These are phyloP conservation scores for Tolypocladium ovalisporum DNA, from an alignment of 2,329 filamentous ascomycete species.

Conservation along the genomic window DNA sequence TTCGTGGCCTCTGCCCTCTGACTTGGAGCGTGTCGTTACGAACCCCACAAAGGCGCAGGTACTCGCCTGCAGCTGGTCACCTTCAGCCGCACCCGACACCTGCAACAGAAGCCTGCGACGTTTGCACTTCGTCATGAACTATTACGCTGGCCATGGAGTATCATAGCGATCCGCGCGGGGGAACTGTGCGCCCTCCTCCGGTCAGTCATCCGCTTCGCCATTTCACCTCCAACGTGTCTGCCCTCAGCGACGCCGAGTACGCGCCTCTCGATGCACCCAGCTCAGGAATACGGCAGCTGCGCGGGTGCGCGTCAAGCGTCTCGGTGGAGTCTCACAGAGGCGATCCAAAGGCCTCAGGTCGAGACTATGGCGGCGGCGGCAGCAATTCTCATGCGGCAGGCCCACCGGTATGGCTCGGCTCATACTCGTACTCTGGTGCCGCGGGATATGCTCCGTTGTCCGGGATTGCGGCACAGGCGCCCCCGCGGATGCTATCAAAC, in stretches of 20 bases:
- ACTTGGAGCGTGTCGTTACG: neutral
- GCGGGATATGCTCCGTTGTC: conserved; percentile 17
- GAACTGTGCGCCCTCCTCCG: conserved; percentile 11
- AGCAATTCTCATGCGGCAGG: conserved; percentile 10
- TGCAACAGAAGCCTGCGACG: neutral
- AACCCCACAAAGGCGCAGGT: neutral
- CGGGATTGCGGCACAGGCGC: neutral
- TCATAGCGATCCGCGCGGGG: conserved; percentile 16
- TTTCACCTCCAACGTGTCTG: conserved; percentile 21
- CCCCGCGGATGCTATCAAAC: conserved; percentile 8
- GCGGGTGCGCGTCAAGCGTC: conserved; percentile 12
- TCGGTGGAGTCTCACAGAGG: conserved; percentile 5
- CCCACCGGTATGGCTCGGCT: conserved; percentile 13
- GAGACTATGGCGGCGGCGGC: conserved; percentile 5
- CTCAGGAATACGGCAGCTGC: conserved; percentile 11
- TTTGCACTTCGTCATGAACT: conserved; percentile 10
- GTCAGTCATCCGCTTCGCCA: conserved; percentile 14
- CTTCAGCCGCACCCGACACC: neutral
- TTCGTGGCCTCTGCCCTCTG: neutral
- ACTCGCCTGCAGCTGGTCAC: neutral
- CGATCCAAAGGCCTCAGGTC: conserved; percentile 6
- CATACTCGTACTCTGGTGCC: conserved; percentile 14
- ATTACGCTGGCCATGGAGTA: conserved; percentile 15
- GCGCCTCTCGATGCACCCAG: conserved; percentile 14
- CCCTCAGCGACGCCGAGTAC: conserved; percentile 16